phyloP scores from a whole-genome alignment of 2,329 filamentous ascomycete genomes.

The Diaporthe batatas region DNA sequence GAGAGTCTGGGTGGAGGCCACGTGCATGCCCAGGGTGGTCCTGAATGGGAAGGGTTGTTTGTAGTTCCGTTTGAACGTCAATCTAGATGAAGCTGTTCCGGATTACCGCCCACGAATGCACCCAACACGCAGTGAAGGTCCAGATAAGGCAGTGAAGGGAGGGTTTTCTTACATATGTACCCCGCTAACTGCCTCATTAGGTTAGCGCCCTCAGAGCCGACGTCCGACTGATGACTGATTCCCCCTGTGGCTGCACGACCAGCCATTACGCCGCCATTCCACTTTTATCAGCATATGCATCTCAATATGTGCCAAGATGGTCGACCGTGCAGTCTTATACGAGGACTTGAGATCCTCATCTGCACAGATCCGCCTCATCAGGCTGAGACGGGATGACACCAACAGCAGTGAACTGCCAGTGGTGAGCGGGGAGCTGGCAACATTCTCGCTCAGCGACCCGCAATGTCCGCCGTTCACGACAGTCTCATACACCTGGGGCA shows the following conservation, averaged over 20 bases:
- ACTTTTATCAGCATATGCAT: neutral
- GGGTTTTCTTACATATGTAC: too few relatives aligned
- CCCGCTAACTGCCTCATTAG: neutral
- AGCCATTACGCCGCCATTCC: neutral
- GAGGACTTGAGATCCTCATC: neutral
- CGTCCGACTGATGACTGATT: neutral
- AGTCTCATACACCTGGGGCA: conserved; percentile 36
- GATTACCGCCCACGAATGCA: too few relatives aligned
- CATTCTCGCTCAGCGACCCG: conserved; percentile 25
- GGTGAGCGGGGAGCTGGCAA: conserved; percentile 30
- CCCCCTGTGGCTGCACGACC: neutral
- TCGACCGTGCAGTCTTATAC: conserved; percentile 4
- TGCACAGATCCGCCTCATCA: conserved; percentile 31
- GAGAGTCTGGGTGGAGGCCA: too few relatives aligned
- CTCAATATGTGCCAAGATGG: conserved; percentile 9
- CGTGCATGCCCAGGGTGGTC: too few relatives aligned
- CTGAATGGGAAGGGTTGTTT: too few relatives aligned
- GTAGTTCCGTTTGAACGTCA: too few relatives aligned
- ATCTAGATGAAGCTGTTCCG: too few relatives aligned
- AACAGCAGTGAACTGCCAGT: neutral
- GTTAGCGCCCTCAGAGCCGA: neutral
- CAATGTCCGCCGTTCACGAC: conserved; percentile 30
- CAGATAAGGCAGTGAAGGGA: too few relatives aligned
- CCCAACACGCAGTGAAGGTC: too few relatives aligned
- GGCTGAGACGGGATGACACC: neutral